These are phyloP conservation scores for Fusarium falciforme DNA, from an alignment of 2,329 filamentous ascomycete species.

Conservation along the genomic window DNA sequence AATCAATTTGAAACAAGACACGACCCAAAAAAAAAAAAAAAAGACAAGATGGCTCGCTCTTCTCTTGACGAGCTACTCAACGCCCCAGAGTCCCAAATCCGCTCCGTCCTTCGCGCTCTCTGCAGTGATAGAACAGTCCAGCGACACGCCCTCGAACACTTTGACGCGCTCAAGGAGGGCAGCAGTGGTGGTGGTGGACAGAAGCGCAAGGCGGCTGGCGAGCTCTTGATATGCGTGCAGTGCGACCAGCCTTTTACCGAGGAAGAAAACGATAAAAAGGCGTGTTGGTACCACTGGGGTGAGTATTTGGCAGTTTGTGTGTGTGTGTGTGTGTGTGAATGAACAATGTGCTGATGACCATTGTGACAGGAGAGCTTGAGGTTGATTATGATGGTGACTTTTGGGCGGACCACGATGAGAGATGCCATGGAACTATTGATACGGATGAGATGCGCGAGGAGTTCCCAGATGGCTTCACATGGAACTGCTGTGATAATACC, in stretches of 20 bases:
- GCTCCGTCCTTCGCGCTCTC: conserved; percentile 31
- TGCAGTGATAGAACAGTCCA: conserved; percentile 14
- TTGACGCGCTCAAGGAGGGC: background rate
- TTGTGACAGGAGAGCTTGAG: conserved; percentile 26
- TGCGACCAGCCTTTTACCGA: conserved; percentile 16
- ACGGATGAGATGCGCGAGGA: conserved; percentile 12
- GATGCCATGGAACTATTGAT: conserved; percentile 24
- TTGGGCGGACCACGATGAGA: conserved; percentile 30
- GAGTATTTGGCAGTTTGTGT: background rate
- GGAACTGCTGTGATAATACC: conserved; percentile 32
- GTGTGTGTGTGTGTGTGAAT: background rate
- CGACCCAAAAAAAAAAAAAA: background rate
- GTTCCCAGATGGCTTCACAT: conserved; percentile 36
- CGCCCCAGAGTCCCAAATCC: conserved; percentile 31
- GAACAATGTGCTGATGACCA: background rate
- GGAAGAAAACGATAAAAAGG: conserved; percentile 13
- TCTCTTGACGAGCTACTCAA: conserved; percentile 5
- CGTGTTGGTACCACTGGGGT: conserved; percentile 36
- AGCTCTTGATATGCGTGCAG: conserved; percentile 30
- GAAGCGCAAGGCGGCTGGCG: conserved; percentile 33
- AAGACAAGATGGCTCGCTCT: background rate
- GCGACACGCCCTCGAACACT: conserved; percentile 11
- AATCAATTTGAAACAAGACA: background rate
- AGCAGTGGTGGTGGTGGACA: background rate
- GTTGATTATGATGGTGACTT: conserved; percentile 8